A percentile compares a stretch with the other conserved stretches of the same genome.
Conservation (phyloP, 2,329 filamentous ascomycete genomes). For the Fusarium chuoi region DNA sequence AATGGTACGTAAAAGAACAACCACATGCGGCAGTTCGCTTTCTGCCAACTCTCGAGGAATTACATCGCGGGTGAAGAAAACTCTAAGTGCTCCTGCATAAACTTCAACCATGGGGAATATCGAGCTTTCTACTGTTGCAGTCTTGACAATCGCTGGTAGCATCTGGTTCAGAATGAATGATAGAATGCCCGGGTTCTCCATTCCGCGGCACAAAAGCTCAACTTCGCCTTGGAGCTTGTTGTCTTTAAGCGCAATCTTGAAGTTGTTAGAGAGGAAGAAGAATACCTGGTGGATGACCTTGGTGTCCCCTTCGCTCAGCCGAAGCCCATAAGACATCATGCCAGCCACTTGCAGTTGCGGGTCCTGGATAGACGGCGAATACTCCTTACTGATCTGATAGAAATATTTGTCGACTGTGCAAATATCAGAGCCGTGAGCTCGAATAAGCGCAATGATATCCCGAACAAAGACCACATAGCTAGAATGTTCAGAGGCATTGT, state of each 20-base stretch:
- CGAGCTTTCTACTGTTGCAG: constrained; percentile 48
- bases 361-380: constrained; percentile 65
- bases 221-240: constrained; percentile 59
- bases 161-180: constrained; percentile 62
- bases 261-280: constrained; percentile 67
- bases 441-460: constrained; percentile 63
- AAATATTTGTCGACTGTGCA: constrained; percentile 66
- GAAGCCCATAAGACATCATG: constrained; percentile 66
- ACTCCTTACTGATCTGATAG: constrained; percentile 65
- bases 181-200: constrained; percentile 57
- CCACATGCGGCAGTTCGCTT: constrained; percentile 47
- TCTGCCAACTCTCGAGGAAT: constrained; percentile 52
- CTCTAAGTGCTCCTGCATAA: constrained; percentile 57
- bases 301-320: constrained; percentile 62
- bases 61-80: constrained; percentile 48
- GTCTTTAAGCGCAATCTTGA: constrained; percentile 64
- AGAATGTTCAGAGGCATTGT: constrained; percentile 55
- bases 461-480: constrained; percentile 63
- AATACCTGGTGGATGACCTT: constrained; percentile 62
- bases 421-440: constrained; percentile 63
- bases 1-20: constrained; percentile 48
- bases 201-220: constrained; percentile 58
- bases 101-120: constrained; percentile 62
- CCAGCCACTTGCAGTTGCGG: constrained; percentile 66
- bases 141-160: constrained; percentile 63